Conservation (phyloP, 2,329 filamentous ascomycete species). For the Curvularia sp. region DNA sequence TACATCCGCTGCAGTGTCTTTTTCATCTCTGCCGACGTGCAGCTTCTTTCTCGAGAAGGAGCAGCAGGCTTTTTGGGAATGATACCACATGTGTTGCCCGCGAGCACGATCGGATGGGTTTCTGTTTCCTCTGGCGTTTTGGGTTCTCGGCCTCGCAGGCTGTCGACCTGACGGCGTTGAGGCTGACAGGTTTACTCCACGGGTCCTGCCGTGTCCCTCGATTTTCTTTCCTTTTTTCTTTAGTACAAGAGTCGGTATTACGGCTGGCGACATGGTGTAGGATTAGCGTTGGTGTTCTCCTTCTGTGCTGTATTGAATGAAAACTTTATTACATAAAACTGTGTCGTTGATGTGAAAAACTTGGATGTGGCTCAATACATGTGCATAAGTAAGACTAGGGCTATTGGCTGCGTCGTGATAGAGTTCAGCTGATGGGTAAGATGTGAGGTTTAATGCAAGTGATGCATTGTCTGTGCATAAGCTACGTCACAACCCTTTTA, state of each 20-base stretch:
- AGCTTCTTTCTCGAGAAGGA: constrained; percentile 22
- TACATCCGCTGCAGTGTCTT: constrained; percentile 14
- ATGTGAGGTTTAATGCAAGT: background rate
- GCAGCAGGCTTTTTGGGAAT: constrained; percentile 31
- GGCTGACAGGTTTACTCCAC: constrained; percentile 20
- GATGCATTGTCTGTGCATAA: constrained; percentile 26
- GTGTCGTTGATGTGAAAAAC: background rate
- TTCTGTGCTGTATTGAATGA: constrained; percentile 19
- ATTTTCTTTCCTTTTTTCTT: constrained; percentile 9
- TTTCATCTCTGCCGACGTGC: constrained; percentile 15
- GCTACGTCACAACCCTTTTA: constrained; percentile 38
- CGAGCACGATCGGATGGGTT: constrained; percentile 25
- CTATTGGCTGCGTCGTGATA: background rate
- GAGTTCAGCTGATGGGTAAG: background rate
- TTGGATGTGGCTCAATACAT: background rate
- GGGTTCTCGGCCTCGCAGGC: constrained; percentile 23
- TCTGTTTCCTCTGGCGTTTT: constrained; percentile 36
- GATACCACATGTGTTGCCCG: constrained; percentile 40
- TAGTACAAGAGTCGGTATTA: background rate
- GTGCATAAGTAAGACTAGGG: background rate
- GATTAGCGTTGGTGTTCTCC: constrained; percentile 21
- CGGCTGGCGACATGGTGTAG: constrained; percentile 23
- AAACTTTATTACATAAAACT: constrained; percentile 5
- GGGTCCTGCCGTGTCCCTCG: constrained; percentile 19
- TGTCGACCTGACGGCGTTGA: constrained; percentile 27